phyloP scores from a whole-genome alignment of 2,329 filamentous ascomycete genomes.

The Arthrobotrys sinensis region DNA sequence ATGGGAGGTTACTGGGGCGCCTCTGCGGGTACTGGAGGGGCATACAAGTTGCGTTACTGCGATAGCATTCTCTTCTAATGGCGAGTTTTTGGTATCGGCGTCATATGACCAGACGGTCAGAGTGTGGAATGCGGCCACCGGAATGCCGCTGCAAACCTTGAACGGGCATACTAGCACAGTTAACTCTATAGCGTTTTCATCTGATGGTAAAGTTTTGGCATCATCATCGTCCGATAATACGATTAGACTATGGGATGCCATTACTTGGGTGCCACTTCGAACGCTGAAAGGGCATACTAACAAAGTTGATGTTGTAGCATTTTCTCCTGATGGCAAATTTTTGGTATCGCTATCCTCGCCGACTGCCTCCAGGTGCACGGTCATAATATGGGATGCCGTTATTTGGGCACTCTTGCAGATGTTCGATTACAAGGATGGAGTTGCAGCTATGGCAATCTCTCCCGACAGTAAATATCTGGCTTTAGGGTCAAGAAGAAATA shows the following conservation, averaged over 20 bases:
- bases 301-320: slow-evolving; percentile 62
- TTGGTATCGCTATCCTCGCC: slow-evolving; percentile 63
- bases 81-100: not conserved
- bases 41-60: not conserved
- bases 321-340: slow-evolving; percentile 64
- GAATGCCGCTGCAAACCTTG: not conserved
- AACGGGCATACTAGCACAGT: not conserved
- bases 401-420: not conserved
- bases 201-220: not conserved
- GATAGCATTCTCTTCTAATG: not conserved
- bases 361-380: slow-evolving; percentile 33
- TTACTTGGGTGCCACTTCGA: not conserved
- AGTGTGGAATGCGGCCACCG: not conserved
- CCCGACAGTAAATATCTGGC: slow-evolving; percentile 95
- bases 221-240: not conserved
- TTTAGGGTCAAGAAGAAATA: slow-evolving; percentile 68
- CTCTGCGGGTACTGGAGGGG: not conserved
- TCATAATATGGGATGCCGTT: slow-evolving; percentile 64
- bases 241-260: slow-evolving; percentile 15
- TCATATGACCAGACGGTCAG: not conserved
- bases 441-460: slow-evolving; percentile 97
- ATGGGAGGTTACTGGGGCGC: too few relatives aligned
- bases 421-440: slow-evolving; percentile 69
- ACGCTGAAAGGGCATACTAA: not conserved
- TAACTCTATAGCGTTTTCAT: not conserved